Percentiles rank a stretch among this genome's conserved stretches.
phyloP scores from a whole-genome alignment of 768 basidiomycete species.

The Leccinellum luteum region DNA sequence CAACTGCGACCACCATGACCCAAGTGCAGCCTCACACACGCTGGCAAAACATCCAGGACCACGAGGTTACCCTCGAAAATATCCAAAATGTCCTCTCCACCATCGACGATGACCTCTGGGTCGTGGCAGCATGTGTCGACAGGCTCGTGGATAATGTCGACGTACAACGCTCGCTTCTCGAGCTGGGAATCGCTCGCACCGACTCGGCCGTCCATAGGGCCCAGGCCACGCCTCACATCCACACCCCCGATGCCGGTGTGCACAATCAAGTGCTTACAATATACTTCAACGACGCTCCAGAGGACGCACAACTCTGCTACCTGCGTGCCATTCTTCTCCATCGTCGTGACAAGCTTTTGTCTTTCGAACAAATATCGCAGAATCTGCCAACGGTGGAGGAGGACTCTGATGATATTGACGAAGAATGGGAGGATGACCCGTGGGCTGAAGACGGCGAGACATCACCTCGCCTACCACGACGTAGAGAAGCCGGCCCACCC shows the following conservation, averaged over 20 bases:
- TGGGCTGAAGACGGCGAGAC: constrained; percentile 56
- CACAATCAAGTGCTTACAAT: constrained; percentile 34
- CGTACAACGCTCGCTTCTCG: constrained; percentile 57
- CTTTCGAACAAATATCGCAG: constrained; percentile 63
- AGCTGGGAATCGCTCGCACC: constrained; percentile 63
- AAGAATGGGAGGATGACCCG: constrained; percentile 55
- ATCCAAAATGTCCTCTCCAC: constrained; percentile 47
- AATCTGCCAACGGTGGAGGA: constrained; percentile 31
- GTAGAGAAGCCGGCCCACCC: constrained; percentile 34
- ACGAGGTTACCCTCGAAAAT: constrained; percentile 51
- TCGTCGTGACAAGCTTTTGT: constrained; percentile 67
- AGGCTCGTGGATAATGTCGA: constrained; percentile 55
- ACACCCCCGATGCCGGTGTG: constrained; percentile 14
- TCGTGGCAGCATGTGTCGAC: constrained; percentile 70
- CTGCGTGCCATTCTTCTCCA: constrained; percentile 68
- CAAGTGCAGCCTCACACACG: constrained; percentile 38
- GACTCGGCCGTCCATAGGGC: constrained; percentile 45
- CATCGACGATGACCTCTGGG: constrained; percentile 73
- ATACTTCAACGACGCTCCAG: constrained; percentile 56
- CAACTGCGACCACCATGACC: constrained; percentile 32
- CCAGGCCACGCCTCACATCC: constrained; percentile 35
- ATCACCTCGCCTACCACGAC: constrained; percentile 18
- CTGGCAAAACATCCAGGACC: constrained; percentile 59
- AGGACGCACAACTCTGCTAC: constrained; percentile 62
- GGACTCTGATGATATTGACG: constrained; percentile 35